Percentiles rank a stretch among this genome's conserved stretches.
Evolutionary conservation across 2,329 filamentous ascomycete genomes (phyloP).

Genomic region (Diaporthe amygdali): DNA sequence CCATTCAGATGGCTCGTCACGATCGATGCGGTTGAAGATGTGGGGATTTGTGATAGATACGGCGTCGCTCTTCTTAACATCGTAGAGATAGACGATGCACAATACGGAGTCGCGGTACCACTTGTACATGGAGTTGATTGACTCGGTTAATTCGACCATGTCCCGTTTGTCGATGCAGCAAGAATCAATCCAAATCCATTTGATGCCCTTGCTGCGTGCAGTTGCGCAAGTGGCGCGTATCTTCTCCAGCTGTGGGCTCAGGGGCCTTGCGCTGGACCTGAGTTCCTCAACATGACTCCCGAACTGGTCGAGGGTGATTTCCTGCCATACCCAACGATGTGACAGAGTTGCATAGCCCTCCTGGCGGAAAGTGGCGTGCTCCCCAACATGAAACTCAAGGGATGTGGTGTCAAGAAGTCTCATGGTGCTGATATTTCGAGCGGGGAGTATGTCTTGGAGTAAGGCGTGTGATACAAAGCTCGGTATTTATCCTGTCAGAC

Average conservation of each 20-base stretch:
- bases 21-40: not conserved
- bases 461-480: no score
- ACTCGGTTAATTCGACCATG: not conserved
- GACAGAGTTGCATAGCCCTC: no score
- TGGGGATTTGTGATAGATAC: not conserved
- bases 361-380: no score
- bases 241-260: not conserved
- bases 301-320: no score
- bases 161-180: not conserved
- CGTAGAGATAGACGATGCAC: not conserved
- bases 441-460: no score
- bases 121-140: not conserved
- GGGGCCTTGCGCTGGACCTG: no score
- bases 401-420: no score
- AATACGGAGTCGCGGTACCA: not conserved
- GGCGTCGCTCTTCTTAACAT: slow-evolving; percentile 8
- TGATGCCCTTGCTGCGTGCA: not conserved
- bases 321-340: no score
- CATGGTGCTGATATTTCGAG: no score
- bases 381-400: no score
- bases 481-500: no score
- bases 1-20: not conserved
- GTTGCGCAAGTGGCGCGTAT: not conserved
- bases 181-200: slow-evolving; percentile 8
- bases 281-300: no score